phyloP scores from a whole-genome alignment of 768 basidiomycete genomes.

The Cubamyces lactineus region DNA sequence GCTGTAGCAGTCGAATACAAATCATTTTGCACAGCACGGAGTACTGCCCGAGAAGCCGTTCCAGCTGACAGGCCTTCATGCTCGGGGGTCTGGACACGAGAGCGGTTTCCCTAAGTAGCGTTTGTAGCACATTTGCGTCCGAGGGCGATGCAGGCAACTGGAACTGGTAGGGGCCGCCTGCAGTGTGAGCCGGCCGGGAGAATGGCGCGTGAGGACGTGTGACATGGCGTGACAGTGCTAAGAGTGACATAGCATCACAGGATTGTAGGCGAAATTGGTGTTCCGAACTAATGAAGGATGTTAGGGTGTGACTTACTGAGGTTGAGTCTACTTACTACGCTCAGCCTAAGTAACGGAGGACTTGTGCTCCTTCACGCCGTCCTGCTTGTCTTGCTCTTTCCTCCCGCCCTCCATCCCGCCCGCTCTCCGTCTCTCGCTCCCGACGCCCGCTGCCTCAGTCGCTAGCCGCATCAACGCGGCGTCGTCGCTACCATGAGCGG shows the following conservation, averaged over 20 bases:
- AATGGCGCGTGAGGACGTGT: neutral
- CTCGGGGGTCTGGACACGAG: neutral
- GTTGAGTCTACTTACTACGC: no score
- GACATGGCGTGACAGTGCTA: slow-evolving; percentile 2
- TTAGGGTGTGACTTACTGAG: no score
- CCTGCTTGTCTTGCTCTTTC: slow-evolving; percentile 10
- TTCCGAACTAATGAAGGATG: slow-evolving; percentile 1
- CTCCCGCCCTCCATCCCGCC: slow-evolving; percentile 3
- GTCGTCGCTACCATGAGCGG: slow-evolving; percentile 27
- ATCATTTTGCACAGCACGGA: neutral
- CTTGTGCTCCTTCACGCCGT: slow-evolving; percentile 13
- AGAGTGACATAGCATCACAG: slow-evolving; percentile 1
- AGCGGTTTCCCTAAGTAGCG: no score
- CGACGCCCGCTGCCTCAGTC: slow-evolving; percentile 6
- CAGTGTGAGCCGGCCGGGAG: neutral
- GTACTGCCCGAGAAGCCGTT: neutral
- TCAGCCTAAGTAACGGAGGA: neutral
- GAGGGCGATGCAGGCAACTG: neutral
- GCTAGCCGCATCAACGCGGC: slow-evolving; percentile 11
- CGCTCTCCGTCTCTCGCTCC: slow-evolving; percentile 2
- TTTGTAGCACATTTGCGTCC: no score
- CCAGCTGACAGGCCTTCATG: neutral
- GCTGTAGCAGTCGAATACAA: neutral
- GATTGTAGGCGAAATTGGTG: slow-evolving; percentile 20
- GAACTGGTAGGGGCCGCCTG: neutral